phyloP scores from a whole-genome alignment of 2,329 filamentous ascomycete species.

The Pseudogymnoascus sp. region DNA sequence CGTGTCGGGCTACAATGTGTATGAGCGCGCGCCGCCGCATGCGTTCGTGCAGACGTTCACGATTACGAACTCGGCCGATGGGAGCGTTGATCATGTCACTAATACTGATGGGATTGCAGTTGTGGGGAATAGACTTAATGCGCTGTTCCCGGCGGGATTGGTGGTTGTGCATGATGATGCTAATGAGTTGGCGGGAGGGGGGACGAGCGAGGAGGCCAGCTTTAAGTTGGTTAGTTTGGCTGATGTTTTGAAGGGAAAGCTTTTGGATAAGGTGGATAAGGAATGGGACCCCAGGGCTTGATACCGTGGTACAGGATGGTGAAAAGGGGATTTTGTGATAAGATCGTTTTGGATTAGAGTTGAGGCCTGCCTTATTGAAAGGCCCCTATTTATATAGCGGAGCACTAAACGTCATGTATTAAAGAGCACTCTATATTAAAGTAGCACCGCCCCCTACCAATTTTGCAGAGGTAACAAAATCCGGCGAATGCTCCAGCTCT shows the following conservation, averaged over 20 bases:
- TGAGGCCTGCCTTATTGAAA: background rate
- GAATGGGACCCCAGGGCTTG: conserved; percentile 33
- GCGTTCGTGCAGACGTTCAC: conserved; percentile 44
- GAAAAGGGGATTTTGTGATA: background rate
- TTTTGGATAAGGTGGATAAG: conserved; percentile 32
- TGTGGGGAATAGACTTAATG: conserved; percentile 21
- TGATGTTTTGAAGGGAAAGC: conserved; percentile 19
- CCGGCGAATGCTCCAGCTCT: background rate
- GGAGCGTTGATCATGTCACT: conserved; percentile 41
- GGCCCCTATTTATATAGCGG: background rate
- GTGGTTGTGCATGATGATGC: conserved; percentile 48
- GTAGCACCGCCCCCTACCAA: background rate
- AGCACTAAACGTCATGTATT: background rate
- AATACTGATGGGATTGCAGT: conserved; percentile 46
- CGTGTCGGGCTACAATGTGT: conserved; percentile 46
- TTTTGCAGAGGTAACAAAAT: background rate
- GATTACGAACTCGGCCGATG: conserved; percentile 35
- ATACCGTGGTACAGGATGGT: background rate
- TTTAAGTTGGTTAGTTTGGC: conserved; percentile 43
- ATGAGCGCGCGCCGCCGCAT: conserved; percentile 42
- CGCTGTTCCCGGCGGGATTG: conserved; percentile 37
- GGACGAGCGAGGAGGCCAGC: conserved; percentile 40
- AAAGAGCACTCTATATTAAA: background rate
- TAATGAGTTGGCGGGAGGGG: conserved; percentile 41
- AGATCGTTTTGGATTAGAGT: background rate